phyloP scores from a whole-genome alignment of 2,329 filamentous ascomycete species.

The Stemphylium vesicarium region DNA sequence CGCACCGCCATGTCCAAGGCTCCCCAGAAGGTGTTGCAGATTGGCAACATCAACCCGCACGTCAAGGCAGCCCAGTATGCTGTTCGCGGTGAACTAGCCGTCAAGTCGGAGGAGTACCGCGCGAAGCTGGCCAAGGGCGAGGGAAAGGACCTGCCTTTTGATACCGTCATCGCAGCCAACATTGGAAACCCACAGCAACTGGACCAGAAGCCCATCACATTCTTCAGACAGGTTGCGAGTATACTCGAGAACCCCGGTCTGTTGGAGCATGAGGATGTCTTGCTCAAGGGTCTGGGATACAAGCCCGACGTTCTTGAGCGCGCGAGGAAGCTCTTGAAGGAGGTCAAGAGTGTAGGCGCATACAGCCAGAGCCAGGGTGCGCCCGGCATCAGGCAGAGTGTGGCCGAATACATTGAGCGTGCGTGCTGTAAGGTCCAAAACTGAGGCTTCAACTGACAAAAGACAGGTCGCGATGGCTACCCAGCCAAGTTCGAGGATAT shows the following conservation, averaged over 20 bases:
- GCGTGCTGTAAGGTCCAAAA: slow-evolving; percentile 36
- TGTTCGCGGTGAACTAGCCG: slow-evolving; percentile 92
- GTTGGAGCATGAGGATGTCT: slow-evolving; percentile 80
- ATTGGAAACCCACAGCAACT: slow-evolving; percentile 99
- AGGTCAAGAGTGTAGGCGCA: slow-evolving; percentile 89
- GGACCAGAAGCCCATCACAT: slow-evolving; percentile 98
- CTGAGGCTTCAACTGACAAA: slow-evolving; percentile 14
- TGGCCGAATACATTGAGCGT: slow-evolving; percentile 93
- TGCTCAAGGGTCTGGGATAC: slow-evolving; percentile 79
- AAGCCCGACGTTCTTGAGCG: slow-evolving; percentile 87
- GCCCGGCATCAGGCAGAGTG: slow-evolving; percentile 82
- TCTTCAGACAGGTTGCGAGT: slow-evolving; percentile 96
- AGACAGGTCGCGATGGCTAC: slow-evolving; percentile 80
- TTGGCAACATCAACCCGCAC: slow-evolving; percentile 91
- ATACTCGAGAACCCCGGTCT: slow-evolving; percentile 88
- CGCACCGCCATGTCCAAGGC: slow-evolving; percentile 54
- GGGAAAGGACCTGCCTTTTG: slow-evolving; percentile 76
- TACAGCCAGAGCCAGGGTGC: slow-evolving; percentile 95
- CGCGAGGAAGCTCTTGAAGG: slow-evolving; percentile 78
- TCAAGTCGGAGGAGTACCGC: slow-evolving; percentile 90
- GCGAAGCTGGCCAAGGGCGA: slow-evolving; percentile 68
- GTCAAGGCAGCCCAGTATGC: slow-evolving; percentile 91
- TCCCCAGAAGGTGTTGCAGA: slow-evolving; percentile 62
- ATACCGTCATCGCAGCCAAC: slow-evolving; percentile 93
- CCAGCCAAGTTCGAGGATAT: slow-evolving; percentile 80